Conservation (phyloP, 2,329 filamentous ascomycete species). For the Penicillium sp. region DNA sequence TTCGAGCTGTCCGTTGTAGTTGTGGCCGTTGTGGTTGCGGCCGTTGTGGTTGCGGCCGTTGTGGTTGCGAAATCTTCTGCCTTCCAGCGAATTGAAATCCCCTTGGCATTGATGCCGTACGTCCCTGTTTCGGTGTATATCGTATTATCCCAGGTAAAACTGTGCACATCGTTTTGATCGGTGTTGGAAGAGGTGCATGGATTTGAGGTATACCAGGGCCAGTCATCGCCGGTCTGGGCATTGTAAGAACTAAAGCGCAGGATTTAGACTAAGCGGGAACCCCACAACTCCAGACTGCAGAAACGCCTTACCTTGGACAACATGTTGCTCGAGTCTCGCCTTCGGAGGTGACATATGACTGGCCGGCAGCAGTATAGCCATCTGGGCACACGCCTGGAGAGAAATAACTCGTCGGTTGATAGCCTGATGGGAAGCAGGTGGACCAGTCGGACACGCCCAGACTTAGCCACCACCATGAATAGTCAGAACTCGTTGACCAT, state of each 20-base stretch:
- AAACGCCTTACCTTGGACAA: constrained; percentile 5
- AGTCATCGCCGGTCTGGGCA: constrained; percentile 5
- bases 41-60: not conserved
- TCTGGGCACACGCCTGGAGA: constrained; percentile 7
- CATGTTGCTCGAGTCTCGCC: constrained; percentile 7
- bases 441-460: not conserved
- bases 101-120: constrained; percentile 5
- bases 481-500: not conserved
- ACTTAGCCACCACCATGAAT: constrained; percentile 8
- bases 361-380: constrained; percentile 6
- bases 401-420: constrained; percentile 7
- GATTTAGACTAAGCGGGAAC: not conserved
- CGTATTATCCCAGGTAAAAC: not conserved
- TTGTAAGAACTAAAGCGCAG: constrained; percentile 3
- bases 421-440: constrained; percentile 7
- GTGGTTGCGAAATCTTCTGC: not conserved
- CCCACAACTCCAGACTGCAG: not conserved
- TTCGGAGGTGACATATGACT: not conserved
- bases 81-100: constrained; percentile 11
- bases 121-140: not conserved
- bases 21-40: not conserved
- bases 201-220: constrained; percentile 7
- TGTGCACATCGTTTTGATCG: not conserved
- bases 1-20: not conserved
- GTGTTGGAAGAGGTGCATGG: constrained; percentile 7